Conservation (phyloP, 2,329 filamentous ascomycete genomes). For the Passalora sequoiae region DNA sequence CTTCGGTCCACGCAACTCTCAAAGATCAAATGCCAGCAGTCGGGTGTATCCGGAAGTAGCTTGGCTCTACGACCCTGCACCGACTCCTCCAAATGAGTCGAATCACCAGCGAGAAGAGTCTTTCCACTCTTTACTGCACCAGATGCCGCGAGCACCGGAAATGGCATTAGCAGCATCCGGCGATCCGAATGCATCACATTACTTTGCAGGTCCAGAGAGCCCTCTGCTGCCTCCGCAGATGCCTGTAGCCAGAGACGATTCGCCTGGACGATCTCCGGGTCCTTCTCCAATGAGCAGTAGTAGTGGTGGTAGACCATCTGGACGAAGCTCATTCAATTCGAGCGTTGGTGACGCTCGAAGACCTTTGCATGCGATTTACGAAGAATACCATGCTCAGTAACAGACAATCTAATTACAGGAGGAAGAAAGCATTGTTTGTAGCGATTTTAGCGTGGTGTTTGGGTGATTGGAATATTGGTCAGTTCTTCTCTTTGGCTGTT, state of each 20-base stretch:
- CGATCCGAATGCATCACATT: constrained; percentile 2
- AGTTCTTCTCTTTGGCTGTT: no score
- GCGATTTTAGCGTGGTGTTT: constrained; percentile 16
- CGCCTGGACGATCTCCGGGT: constrained; percentile 7
- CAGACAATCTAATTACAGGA: no score
- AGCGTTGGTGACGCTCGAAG: background rate
- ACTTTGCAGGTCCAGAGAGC: constrained; percentile 10
- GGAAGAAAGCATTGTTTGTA: constrained; percentile 6
- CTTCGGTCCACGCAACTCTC: constrained; percentile 11
- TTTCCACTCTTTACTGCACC: constrained; percentile 6
- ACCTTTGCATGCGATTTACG: constrained; percentile 5
- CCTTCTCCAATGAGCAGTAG: constrained; percentile 4
- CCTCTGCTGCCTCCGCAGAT: constrained; percentile 14
- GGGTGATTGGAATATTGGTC: background rate
- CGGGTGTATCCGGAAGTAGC: constrained; percentile 22
- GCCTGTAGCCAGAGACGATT: constrained; percentile 8
- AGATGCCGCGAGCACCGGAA: constrained; percentile 2
- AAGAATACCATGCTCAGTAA: constrained; percentile 10
- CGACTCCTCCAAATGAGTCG: constrained; percentile 16
- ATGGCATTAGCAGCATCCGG: constrained; percentile 4
- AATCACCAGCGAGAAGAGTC: constrained; percentile 3
- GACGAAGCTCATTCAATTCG: constrained; percentile 11
- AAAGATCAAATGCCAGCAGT: constrained; percentile 7
- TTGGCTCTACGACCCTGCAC: constrained; percentile 24
- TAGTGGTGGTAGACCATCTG: constrained; percentile 7